A percentile compares a stretch with the other conserved stretches of the same genome.
phyloP scores from a whole-genome alignment of 2,329 filamentous ascomycete species.

The Pseudogymnoascus sp. region DNA sequence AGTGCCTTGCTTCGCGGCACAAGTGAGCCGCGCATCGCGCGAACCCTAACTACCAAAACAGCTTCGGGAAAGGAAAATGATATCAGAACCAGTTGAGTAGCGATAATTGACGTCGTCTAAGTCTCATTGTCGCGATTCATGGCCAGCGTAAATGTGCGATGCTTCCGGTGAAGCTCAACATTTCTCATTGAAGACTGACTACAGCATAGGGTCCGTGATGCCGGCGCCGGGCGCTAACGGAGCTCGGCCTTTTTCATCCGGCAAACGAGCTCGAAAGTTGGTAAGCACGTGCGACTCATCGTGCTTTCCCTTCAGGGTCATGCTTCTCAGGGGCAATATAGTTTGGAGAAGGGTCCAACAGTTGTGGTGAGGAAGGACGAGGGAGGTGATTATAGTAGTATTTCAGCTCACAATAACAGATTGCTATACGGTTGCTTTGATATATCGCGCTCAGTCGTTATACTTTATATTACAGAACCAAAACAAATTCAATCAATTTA shows the following conservation, averaged over 20 bases:
- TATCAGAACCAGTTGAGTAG: conserved; percentile 1
- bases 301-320: not conserved
- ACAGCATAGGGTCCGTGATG: not conserved
- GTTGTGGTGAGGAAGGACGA: not conserved
- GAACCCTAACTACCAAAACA: not conserved
- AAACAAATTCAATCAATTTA: not conserved
- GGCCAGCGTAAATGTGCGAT: conserved; percentile 1
- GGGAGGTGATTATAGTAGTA: not conserved
- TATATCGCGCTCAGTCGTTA: no score
- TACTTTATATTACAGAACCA: not conserved
- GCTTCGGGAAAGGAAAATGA: not conserved
- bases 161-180: conserved; percentile 2
- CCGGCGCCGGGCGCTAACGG: conserved; percentile 6
- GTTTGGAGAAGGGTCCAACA: not conserved
- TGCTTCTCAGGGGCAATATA: not conserved
- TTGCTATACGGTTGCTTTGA: not conserved
- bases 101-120: conserved; percentile 8
- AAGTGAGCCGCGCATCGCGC: conserved; percentile 10
- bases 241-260: conserved; percentile 6
- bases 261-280: conserved; percentile 6
- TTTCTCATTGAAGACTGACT: not conserved
- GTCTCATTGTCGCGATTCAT: conserved; percentile 9
- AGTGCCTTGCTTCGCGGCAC: conserved; percentile 6
- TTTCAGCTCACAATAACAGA: not conserved
- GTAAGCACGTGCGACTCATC: conserved; percentile 5